These are phyloP conservation scores for Xylariaceae sp. DNA, from an alignment of 2,329 filamentous ascomycete genomes.

Conservation along the genomic window DNA sequence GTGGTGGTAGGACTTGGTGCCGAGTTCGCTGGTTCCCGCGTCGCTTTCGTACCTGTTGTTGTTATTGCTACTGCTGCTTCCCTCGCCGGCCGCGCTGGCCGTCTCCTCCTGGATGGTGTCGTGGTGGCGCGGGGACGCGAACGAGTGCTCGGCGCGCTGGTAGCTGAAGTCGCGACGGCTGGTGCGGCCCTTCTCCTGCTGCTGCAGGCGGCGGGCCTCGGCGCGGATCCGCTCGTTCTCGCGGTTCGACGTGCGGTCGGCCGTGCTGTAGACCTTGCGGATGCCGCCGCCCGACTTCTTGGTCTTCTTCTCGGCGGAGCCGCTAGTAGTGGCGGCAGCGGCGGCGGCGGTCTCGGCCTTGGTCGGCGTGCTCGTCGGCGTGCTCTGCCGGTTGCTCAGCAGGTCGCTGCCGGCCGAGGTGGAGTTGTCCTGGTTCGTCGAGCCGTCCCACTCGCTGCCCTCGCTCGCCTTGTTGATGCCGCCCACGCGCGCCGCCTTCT, in stretches of 20 bases:
- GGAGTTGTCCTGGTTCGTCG: constrained; percentile 67
- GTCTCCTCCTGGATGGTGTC: constrained; percentile 34
- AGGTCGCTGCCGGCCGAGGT: constrained; percentile 66
- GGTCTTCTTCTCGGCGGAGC: constrained; percentile 14
- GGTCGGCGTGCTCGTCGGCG: constrained; percentile 57
- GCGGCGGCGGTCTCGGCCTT: constrained; percentile 37
- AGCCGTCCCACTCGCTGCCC: constrained; percentile 77
- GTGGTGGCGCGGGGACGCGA: constrained; percentile 20
- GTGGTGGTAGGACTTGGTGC: constrained; percentile 61
- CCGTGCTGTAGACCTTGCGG: constrained; percentile 64
- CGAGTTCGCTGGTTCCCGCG: constrained; percentile 49
- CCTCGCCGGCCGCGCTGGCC: constrained; percentile 24
- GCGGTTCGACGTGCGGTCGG: constrained; percentile 55
- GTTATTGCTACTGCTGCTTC: constrained; percentile 21
- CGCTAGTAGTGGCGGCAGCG: background rate
- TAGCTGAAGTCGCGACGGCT: constrained; percentile 53
- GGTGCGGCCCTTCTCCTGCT: constrained; percentile 52
- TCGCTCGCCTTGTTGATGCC: constrained; percentile 85
- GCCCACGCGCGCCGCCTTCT: constrained; percentile 83
- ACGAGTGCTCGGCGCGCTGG: constrained; percentile 43
- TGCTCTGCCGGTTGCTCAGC: constrained; percentile 59
- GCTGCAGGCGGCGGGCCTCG: constrained; percentile 55
- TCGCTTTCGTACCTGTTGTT: constrained; percentile 42
- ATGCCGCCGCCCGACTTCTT: constrained; percentile 51
- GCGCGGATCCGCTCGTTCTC: constrained; percentile 58